Evolutionary conservation across 257 asterid genomes (phyloP), one percentile per base, ranked within the genome.

Genomic region (Petrea volubilis): DNA sequence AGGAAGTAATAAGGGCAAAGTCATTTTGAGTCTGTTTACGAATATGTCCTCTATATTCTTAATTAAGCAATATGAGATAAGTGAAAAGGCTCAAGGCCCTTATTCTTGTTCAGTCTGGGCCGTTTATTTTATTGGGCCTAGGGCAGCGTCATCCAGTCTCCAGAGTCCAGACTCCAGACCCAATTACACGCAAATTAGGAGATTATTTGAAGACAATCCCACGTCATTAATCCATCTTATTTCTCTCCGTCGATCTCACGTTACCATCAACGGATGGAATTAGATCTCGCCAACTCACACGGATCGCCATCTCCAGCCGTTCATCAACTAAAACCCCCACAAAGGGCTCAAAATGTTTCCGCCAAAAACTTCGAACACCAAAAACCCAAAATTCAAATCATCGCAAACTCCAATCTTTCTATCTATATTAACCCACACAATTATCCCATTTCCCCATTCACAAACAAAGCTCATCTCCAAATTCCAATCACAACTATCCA

Each of bases 291-390:
- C 41, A 64, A 44, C 25, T 25, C 57, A 64, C 57, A 0, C 58
- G 57, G 70, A 64, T 64, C 27, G 0, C 25, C 41, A 60, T 60
- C 50, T 18, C 15, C 31, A 36, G 31, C 67, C 67, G 67, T 60
- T 9, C 29, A 38, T 59, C 43, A 17, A 24, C n/a, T 6, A n/a
- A 4, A 27, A 50, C 6, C 18, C 21, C n/a, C n/a, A 15, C 24
- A 13, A 7, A 14, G 24, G 7, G 11, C 49, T 1, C 68, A 23
- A 63, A 61, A 63, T 5, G 55, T 6, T 63, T 63, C 65, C 65
- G 65, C 65, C 65, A 59, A 43, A n/a, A 63, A 40, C 43, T 15
- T 21, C 12, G 13, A 13, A 4, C 40, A 36, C 6, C 46, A 23
- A 62, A 60, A 40, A 0, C 36, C 36, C 55, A 1, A 63, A 27